Conservation (phyloP, 495 filamentous ascomycete genomes). For the Aspergillus biplanus region DNA sequence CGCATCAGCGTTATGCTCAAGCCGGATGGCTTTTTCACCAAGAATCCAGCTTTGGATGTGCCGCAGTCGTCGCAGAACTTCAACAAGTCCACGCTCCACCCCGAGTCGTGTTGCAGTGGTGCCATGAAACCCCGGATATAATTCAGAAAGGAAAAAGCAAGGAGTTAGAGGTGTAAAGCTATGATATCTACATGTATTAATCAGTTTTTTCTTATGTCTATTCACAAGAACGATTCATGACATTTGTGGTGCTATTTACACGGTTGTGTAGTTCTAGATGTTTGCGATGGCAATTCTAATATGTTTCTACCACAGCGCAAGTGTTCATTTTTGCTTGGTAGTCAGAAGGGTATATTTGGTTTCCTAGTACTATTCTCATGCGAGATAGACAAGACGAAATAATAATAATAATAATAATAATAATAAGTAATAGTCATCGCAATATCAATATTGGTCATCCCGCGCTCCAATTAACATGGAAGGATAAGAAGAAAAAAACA, state of each 20-base stretch:
- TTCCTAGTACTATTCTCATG: background rate
- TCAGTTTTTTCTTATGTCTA: background rate
- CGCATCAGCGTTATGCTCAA: constrained; percentile 68
- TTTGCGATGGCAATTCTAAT: too few species aligned
- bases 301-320: too few species aligned
- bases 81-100: constrained; percentile 46
- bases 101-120: constrained; percentile 36
- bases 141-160: constrained; percentile 21
- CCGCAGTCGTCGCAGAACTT: constrained; percentile 50
- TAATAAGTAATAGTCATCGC: background rate
- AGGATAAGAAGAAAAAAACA: background rate
- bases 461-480: background rate
- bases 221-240: background rate
- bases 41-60: constrained; percentile 78
- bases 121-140: constrained; percentile 43
- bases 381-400: background rate
- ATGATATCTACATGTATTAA: background rate
- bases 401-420: background rate
- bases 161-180: background rate
- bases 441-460: background rate
- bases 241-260: background rate
- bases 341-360: background rate
- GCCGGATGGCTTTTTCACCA: constrained; percentile 74
- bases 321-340: too few species aligned
- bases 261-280: too few species aligned